Evolutionary conservation across 2,329 filamentous ascomycete species (phyloP), one percentile per base, ranked within the genome.

Genomic region (Hypoxylon sp.): DNA sequence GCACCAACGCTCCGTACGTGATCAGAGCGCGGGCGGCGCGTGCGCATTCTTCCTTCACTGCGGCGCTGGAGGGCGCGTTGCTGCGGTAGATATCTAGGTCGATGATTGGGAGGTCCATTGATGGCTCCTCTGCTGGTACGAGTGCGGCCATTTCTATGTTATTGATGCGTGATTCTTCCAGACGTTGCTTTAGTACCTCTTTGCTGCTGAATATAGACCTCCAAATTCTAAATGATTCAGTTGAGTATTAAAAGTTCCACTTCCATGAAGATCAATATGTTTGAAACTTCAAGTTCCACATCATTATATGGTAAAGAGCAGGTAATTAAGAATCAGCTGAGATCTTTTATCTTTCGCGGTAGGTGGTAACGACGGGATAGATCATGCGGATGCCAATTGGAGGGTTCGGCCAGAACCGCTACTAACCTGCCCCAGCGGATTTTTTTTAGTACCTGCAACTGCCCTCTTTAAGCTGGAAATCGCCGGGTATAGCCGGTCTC

Each of bases 81-180:
- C 79, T 74, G 55, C 86, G 85, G 75, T 87, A 90, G 72, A 86
- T 70, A 77, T 90, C 87, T 35, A 90, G 85, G 79, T 90, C 85
- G 76, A 89, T 81, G 74, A 90, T 79, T 55, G 88, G 87, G 57
- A 90, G 83, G 69, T 89, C 84, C 88, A 90, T 90, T 1, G 75
- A 69, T 1, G 71, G 71, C 22, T 77, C 74, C 37, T 66, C 62
- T 42, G 55, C 55, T 14, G 40, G 25, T 40, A 62, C 51, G 8
- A 68, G 46, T 1, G 62, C 33, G 27, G 48, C 57, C 64, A 70
- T 70, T 7, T 6, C 57, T 31, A 31, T n/a, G 46, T 61, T 71
- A 64, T 75, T 27, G 58, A 11, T 44, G 2, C 10, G 1, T 6
- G 8, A 1, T 11, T 44, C 6, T 44, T 22, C 20, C 20, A 3